Evolutionary conservation across 495 filamentous ascomycete species (phyloP), one percentile per base, ranked within the genome.

Genomic region (Cercophora samala): DNA sequence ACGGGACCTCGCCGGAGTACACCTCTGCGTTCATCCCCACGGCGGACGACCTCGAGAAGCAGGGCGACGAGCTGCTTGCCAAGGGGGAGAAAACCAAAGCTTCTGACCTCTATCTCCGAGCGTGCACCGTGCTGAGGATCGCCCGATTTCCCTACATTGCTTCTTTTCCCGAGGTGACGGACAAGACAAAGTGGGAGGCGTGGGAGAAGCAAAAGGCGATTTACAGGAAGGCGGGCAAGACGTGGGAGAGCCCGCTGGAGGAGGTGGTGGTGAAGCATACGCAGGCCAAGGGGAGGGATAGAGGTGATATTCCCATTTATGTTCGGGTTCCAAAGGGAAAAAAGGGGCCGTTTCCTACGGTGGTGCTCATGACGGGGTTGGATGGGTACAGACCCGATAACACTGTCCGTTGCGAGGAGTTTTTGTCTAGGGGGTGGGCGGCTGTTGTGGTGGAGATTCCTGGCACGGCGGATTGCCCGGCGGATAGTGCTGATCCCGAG

Each of bases 311-410:
- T 64, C 88, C 90, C 3, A 74, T 90, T 9, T 90, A 90, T 72
- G 75, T 90, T 53, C 86, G 90, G 11, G 66, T 87, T 0, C 90
- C 91, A 6, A 11, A 29, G 46, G 19, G 68, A 70, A 53, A 82
- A 80, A 0, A 69, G 0, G 63, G 69, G 5, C 79, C 81, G 4
- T 79, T 79, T 1, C 89, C 91, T 0, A 79, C 84, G 4, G 85
- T 94, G 4, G 76, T 94, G 21, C 81, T 93, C 37, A 83, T 93
- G 78, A 92, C 88, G 0, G 91, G 91, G 0, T 80, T 94, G 17
- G 91, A 94, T 69, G 91, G 91, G 11, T 92, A 94, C 72, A 78
- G 91, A 17, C 89, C 90, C 0, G 91, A 94, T 71, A 91, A 93
- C 73, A 89, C 88, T n/a, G 81, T 85, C 52, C 87, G 90, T 46